phyloP scores from a whole-genome alignment of 2,329 filamentous ascomycete species.

The Fusarium nygamai region DNA sequence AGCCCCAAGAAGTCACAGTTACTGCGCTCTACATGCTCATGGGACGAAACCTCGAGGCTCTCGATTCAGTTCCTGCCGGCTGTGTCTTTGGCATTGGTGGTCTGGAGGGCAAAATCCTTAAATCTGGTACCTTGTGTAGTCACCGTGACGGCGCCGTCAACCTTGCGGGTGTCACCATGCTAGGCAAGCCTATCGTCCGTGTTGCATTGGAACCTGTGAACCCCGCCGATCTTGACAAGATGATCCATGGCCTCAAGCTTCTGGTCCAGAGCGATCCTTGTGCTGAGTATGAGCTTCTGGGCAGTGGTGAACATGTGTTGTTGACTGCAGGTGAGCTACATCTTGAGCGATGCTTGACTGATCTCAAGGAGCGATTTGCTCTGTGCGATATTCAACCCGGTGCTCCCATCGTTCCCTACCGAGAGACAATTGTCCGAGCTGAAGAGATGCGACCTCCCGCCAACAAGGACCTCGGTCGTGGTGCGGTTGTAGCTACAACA shows the following conservation, averaged over 20 bases:
- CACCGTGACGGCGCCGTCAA: slow-evolving; percentile 88
- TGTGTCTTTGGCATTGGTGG: slow-evolving; percentile 96
- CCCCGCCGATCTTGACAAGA: slow-evolving; percentile 90
- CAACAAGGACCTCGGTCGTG: slow-evolving; percentile 86
- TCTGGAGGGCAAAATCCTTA: slow-evolving; percentile 91
- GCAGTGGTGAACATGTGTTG: slow-evolving; percentile 94
- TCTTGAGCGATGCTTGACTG: slow-evolving; percentile 91
- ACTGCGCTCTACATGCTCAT: slow-evolving; percentile 94
- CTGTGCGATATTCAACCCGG: slow-evolving; percentile 94
- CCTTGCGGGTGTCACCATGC: slow-evolving; percentile 83
- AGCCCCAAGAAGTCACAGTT: slow-evolving; percentile 84
- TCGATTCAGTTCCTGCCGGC: slow-evolving; percentile 87
- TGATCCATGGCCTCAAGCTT: slow-evolving; percentile 87
- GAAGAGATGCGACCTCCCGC: slow-evolving; percentile 92
- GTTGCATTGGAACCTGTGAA: slow-evolving; percentile 95
- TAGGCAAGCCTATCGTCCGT: slow-evolving; percentile 89
- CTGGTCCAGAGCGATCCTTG: slow-evolving; percentile 96
- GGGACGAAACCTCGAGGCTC: slow-evolving; percentile 86
- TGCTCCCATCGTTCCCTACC: slow-evolving; percentile 93
- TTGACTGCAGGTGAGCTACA: slow-evolving; percentile 94
- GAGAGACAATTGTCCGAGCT: slow-evolving; percentile 87
- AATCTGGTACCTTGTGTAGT: slow-evolving; percentile 93
- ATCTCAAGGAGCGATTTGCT: slow-evolving; percentile 91
- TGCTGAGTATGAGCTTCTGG: slow-evolving; percentile 92
- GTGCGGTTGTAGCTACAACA: slow-evolving; percentile 78